Conservation (phyloP, 192 early-diverging fungal species). For the Coemansia sp. region DNA sequence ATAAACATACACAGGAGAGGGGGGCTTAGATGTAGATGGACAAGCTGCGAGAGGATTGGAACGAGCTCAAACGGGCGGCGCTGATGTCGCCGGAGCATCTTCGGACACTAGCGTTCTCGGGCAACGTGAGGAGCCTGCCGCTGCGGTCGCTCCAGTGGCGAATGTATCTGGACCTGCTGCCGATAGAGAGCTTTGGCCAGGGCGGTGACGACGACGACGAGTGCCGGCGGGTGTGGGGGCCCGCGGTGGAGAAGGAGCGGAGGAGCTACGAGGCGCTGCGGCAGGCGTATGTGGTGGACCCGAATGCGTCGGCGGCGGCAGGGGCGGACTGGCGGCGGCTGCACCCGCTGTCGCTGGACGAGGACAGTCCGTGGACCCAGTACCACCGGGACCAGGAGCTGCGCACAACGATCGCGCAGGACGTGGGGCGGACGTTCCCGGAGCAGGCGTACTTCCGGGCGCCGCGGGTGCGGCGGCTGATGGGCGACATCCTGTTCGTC, state of each 20-base stretch:
- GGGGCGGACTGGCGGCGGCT: slow-evolving; percentile 66
- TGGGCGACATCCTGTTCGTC: slow-evolving; percentile 86
- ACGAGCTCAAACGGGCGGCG: slow-evolving; percentile 29
- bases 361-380: slow-evolving; percentile 91
- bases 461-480: slow-evolving; percentile 61
- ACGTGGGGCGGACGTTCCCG: slow-evolving; percentile 93
- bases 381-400: slow-evolving; percentile 89
- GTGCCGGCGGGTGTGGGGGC: slow-evolving; percentile 23
- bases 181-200: slow-evolving; percentile 30
- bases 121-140: slow-evolving; percentile 16
- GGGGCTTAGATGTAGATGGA: slow-evolving; percentile 1
- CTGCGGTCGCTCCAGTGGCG: slow-evolving; percentile 46
- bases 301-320: not conserved
- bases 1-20: too few species aligned
- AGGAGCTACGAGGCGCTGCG: slow-evolving; percentile 24
- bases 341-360: slow-evolving; percentile 84
- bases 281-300: slow-evolving; percentile 30
- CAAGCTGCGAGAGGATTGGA: slow-evolving; percentile 19
- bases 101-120: slow-evolving; percentile 22
- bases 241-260: slow-evolving; percentile 33
- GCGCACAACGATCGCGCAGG: slow-evolving; percentile 78
- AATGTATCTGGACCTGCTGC: slow-evolving; percentile 37
- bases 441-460: slow-evolving; percentile 80
- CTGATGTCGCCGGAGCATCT: slow-evolving; percentile 31
- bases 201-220: slow-evolving; percentile 28